Percentiles rank a stretch among this genome's conserved stretches.
phyloP scores from a whole-genome alignment of 805 yeast species.

The Lachancea sp. region DNA sequence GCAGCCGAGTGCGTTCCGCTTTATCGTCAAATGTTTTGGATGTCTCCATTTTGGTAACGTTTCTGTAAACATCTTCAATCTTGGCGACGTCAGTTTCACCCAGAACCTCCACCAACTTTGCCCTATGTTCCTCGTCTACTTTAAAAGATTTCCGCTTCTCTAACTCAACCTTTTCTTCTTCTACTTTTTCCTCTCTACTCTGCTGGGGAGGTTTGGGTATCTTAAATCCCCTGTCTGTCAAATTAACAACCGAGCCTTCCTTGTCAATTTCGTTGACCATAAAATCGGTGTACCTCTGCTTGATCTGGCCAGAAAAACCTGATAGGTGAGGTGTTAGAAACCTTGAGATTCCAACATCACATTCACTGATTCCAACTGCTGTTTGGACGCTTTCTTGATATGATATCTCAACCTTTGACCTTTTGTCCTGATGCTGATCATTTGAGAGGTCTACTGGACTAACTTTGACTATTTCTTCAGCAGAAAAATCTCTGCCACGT shows the following conservation, averaged over 20 bases:
- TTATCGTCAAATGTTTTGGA: conserved; percentile 56
- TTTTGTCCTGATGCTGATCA: conserved; percentile 4
- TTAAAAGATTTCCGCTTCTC: conserved; percentile 34
- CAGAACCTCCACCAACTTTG: conserved; percentile 45
- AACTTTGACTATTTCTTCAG: neutral
- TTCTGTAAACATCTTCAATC: conserved; percentile 48
- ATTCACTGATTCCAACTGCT: conserved; percentile 36
- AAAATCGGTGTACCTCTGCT: conserved; percentile 89
- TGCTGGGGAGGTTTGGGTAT: conserved; percentile 44
- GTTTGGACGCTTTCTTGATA: neutral
- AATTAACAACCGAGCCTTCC: conserved; percentile 64
- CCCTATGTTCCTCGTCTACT: conserved; percentile 42
- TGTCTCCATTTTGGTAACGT: conserved; percentile 55
- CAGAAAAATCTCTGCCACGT: conserved; percentile 1
- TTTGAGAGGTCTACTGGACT: neutral
- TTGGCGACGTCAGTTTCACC: conserved; percentile 55
- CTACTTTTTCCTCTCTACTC: conserved; percentile 36
- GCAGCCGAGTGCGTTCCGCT: conserved; percentile 67
- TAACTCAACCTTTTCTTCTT: conserved; percentile 29
- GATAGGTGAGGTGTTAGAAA: conserved; percentile 47
- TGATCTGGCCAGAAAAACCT: conserved; percentile 75
- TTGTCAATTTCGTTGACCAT: conserved; percentile 80
- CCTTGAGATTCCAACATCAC: conserved; percentile 82
- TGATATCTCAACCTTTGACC: neutral
- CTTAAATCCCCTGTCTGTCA: conserved; percentile 67